These are phyloP conservation scores for Gymnopilus junonius DNA, from an alignment of 768 basidiomycete species.

Conservation along the genomic window DNA sequence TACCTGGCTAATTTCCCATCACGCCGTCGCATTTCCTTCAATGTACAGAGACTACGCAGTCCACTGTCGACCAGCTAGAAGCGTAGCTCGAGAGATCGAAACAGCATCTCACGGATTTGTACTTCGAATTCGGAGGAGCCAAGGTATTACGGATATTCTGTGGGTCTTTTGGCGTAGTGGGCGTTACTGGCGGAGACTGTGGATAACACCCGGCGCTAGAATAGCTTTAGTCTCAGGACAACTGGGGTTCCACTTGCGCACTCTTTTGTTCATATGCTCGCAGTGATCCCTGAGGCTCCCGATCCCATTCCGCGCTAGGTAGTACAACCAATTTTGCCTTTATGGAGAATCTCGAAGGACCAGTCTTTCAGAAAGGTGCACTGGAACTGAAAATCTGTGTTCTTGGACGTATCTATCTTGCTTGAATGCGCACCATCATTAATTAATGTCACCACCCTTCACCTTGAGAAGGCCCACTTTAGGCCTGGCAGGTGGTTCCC, in stretches of 20 bases:
- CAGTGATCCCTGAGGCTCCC: not conserved
- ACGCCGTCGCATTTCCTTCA: not conserved
- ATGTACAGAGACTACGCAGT: not conserved
- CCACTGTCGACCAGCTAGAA: not conserved
- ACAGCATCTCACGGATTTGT: not conserved
- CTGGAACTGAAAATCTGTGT: not conserved
- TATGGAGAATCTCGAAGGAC: not conserved
- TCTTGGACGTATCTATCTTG: not conserved
- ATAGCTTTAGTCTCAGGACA: not conserved
- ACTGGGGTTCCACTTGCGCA: too few relatives aligned
- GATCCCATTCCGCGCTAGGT: not conserved
- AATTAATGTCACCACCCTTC: not conserved
- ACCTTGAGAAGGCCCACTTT: not conserved
- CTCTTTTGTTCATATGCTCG: too few relatives aligned
- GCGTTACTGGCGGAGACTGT: too few relatives aligned
- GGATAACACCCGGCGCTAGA: not conserved
- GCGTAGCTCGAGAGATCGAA: not conserved
- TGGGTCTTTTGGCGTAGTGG: too few relatives aligned
- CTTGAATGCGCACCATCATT: not conserved
- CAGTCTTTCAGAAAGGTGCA: not conserved
- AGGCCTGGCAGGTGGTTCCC: not conserved
- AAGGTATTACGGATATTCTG: too few relatives aligned
- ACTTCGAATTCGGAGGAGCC: not conserved
- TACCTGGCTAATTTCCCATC: not conserved
- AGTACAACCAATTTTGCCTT: not conserved